A percentile compares a stretch with the other conserved stretches of the same genome.
Conservation (phyloP, 352 stramenopile species). For the Globisporangium canariense region DNA sequence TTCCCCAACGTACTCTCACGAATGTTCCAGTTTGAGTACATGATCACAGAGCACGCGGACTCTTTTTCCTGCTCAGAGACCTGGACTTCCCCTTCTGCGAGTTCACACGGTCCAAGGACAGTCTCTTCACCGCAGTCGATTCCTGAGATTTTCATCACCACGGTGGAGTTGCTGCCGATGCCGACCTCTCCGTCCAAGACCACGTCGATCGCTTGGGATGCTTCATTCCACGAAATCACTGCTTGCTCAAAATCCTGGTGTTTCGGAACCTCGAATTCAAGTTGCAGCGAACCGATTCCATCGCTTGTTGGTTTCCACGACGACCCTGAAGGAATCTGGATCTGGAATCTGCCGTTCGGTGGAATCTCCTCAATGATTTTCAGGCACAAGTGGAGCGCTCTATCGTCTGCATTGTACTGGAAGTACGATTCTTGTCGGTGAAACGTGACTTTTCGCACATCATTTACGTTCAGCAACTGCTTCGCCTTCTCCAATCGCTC, state of each 20-base stretch:
- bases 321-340: slow-evolving; percentile 26
- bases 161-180: slow-evolving; percentile 28
- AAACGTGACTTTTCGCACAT: slow-evolving; percentile 36
- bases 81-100: slow-evolving; percentile 21
- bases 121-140: slow-evolving; percentile 26
- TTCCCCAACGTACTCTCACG: slow-evolving; percentile 30
- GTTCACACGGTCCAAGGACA: slow-evolving; percentile 40
- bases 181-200: slow-evolving; percentile 28
- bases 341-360: slow-evolving; percentile 25
- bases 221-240: slow-evolving; percentile 27
- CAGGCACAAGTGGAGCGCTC: slow-evolving; percentile 30
- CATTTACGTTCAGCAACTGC: slow-evolving; percentile 23
- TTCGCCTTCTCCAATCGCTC: slow-evolving; percentile 26
- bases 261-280: slow-evolving; percentile 31
- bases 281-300: slow-evolving; percentile 13
- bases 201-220: slow-evolving; percentile 25
- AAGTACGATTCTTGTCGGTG: slow-evolving; percentile 55
- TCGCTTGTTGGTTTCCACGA: slow-evolving; percentile 26
- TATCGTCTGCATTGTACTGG: slow-evolving; percentile 27
- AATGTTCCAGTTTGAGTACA: slow-evolving; percentile 40
- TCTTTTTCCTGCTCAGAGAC: slow-evolving; percentile 4
- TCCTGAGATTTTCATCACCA: slow-evolving; percentile 34
- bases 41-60: slow-evolving; percentile 21
- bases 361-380: slow-evolving; percentile 36
- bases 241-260: slow-evolving; percentile 32